A percentile compares a stretch with the other conserved stretches of the same genome.
phyloP scores from a whole-genome alignment of 768 basidiomycete genomes.

The Melanogaster broomeanus region DNA sequence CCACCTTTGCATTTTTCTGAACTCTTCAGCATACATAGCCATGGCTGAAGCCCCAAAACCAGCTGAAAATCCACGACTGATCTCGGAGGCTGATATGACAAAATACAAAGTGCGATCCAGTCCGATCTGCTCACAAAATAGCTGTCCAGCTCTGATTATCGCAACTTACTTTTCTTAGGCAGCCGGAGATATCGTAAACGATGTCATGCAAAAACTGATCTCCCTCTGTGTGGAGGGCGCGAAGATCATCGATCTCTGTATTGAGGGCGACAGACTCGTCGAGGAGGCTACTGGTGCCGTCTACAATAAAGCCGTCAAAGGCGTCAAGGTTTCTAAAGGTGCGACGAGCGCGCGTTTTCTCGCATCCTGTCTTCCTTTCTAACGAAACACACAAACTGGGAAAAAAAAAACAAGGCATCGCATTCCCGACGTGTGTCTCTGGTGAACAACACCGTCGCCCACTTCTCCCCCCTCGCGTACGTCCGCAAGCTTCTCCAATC shows the following conservation, averaged over 20 bases:
- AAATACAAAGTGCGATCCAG: slow-evolving; percentile 76
- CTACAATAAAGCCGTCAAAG: slow-evolving; percentile 90
- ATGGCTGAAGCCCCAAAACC: slow-evolving; percentile 61
- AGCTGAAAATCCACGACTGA: slow-evolving; percentile 55
- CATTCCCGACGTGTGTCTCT: slow-evolving; percentile 94
- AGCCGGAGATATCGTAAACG: slow-evolving; percentile 89
- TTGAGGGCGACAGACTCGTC: slow-evolving; percentile 92
- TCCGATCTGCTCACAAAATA: slow-evolving; percentile 11
- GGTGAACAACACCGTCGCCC: slow-evolving; percentile 93
- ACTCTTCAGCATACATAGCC: slow-evolving; percentile 7
- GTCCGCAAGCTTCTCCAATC: slow-evolving; percentile 31
- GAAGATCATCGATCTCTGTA: slow-evolving; percentile 86
- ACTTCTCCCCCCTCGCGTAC: slow-evolving; percentile 94
- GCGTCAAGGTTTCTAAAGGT: slow-evolving; percentile 88
- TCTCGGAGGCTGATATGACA: slow-evolving; percentile 74
- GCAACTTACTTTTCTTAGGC: slow-evolving; percentile 45
- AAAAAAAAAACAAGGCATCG: slow-evolving; percentile 85
- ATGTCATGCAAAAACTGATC: slow-evolving; percentile 84
- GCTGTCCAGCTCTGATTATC: slow-evolving; percentile 7
- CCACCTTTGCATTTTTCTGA: slow-evolving; percentile 2
- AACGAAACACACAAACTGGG: slow-evolving; percentile 1
- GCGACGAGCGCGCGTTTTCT: slow-evolving; percentile 23
- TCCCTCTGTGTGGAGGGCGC: slow-evolving; percentile 77
- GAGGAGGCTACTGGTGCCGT: slow-evolving; percentile 82
- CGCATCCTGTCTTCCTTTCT: background rate